Percentiles rank a stretch among this genome's conserved stretches.
phyloP scores from a whole-genome alignment of 148 eudicot genomes.

The Amaranthus cruentus region DNA sequence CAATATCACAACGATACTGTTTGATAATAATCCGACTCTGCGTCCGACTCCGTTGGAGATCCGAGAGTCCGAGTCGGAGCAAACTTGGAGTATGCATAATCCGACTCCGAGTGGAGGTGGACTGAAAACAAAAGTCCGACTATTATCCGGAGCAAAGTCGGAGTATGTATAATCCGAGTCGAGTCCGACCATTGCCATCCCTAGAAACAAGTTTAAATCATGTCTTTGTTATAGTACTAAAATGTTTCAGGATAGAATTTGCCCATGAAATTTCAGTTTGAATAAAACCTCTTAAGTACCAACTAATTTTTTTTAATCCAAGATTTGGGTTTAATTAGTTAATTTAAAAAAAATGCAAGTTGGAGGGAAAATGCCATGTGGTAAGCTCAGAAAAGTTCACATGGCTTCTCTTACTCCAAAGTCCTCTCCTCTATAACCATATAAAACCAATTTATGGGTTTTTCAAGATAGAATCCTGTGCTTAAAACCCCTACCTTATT shows the following conservation, averaged over 20 bases:
- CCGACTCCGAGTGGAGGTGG: too few relatives aligned
- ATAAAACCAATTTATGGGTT: conserved; percentile 31
- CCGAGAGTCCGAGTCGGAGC: too few relatives aligned
- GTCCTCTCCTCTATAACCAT: conserved; percentile 31
- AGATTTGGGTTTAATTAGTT: not conserved
- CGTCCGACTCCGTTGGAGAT: too few relatives aligned
- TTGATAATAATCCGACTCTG: too few relatives aligned
- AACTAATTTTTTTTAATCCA: too few relatives aligned
- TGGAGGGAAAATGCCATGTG: conserved; percentile 51
- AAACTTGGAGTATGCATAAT: too few relatives aligned
- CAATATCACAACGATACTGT: too few relatives aligned
- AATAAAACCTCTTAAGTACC: too few relatives aligned
- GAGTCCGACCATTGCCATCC: too few relatives aligned
- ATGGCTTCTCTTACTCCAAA: conserved; percentile 74
- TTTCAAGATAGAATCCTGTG: conserved; percentile 48
- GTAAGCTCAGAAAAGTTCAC: conserved; percentile 64
- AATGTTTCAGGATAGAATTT: not conserved
- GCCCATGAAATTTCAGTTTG: not conserved
- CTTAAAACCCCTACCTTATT: conserved; percentile 42
- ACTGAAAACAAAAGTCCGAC: too few relatives aligned
- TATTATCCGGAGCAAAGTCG: too few relatives aligned
- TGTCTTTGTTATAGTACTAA: conserved; percentile 3
- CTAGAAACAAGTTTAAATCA: not conserved
- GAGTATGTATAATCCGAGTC: too few relatives aligned
- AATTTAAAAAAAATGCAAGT: conserved; percentile 3